phyloP scores from a whole-genome alignment of 495 filamentous ascomycete species.

The Lepidopterella palustris region DNA sequence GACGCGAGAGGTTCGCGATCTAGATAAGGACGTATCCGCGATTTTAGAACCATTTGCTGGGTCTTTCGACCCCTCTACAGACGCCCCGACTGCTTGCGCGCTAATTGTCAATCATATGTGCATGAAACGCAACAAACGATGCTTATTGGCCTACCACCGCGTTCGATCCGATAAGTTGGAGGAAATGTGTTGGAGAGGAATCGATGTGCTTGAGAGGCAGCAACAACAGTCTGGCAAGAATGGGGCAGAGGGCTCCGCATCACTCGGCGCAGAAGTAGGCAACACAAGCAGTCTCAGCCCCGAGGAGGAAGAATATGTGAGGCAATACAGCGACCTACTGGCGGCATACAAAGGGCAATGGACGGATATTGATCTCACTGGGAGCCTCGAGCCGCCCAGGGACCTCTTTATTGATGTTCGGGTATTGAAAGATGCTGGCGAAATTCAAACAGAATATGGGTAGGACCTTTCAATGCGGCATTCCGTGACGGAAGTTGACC shows the following conservation, averaged over 20 bases:
- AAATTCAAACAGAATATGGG: constrained; percentile 99
- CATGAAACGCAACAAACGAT: constrained; percentile 94
- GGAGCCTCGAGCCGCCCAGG: constrained; percentile 84
- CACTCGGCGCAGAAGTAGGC: constrained; percentile 38
- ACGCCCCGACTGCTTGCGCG: constrained; percentile 78
- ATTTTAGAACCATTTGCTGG: constrained; percentile 77
- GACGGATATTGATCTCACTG: constrained; percentile 96
- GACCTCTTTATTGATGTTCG: constrained; percentile 98
- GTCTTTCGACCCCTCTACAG: constrained; percentile 74
- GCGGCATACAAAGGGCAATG: constrained; percentile 97
- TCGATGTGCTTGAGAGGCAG: constrained; percentile 63
- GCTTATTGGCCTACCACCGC: constrained; percentile 89
- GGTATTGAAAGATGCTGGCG: constrained; percentile 93
- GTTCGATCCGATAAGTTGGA: constrained; percentile 87
- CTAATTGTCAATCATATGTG: constrained; percentile 89
- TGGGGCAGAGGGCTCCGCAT: constrained; percentile 30
- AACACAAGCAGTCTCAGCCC: constrained; percentile 79
- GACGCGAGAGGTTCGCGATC: constrained; percentile 85
- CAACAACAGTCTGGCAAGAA: constrained; percentile 41
- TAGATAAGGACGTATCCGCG: constrained; percentile 79
- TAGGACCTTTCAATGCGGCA: constrained; percentile 42
- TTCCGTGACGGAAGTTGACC: not conserved
- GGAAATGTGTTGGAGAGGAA: constrained; percentile 85
- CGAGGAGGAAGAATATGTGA: constrained; percentile 94
- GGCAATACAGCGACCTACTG: constrained; percentile 84